Percentiles rank a stretch among this genome's conserved stretches.
Evolutionary conservation across 352 stramenopile genomes (phyloP).

Genomic region (Globisporangium emineosum): DNA sequence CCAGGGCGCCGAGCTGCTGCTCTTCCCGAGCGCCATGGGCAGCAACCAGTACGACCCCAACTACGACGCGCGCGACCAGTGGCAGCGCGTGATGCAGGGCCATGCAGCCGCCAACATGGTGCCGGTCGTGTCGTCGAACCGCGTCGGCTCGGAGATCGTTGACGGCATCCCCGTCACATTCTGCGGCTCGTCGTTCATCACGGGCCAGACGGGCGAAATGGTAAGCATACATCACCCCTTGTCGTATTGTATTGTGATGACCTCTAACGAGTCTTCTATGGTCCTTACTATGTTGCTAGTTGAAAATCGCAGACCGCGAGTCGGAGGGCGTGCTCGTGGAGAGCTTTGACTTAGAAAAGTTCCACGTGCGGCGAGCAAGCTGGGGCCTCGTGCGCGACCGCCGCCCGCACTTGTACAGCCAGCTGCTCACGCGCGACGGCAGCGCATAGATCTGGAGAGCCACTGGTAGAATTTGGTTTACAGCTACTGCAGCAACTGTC

Average conservation of each 20-base stretch:
- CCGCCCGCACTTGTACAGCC: slow-evolving; percentile 78
- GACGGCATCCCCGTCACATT: slow-evolving; percentile 88
- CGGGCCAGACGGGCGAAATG: slow-evolving; percentile 88
- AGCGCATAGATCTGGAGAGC: slow-evolving; percentile 7
- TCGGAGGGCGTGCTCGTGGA: slow-evolving; percentile 86
- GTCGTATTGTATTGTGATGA: not conserved
- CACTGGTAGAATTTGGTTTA: not conserved
- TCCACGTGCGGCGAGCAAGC: slow-evolving; percentile 79
- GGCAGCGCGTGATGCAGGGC: slow-evolving; percentile 91
- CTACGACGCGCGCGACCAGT: slow-evolving; percentile 87
- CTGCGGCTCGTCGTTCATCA: slow-evolving; percentile 91
- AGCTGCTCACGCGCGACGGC: slow-evolving; percentile 82
- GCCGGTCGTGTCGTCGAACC: slow-evolving; percentile 89
- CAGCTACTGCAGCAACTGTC: too few species aligned
- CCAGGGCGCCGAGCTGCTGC: slow-evolving; percentile 85
- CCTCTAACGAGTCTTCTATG: not conserved
- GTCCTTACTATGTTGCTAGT: slow-evolving; percentile 24
- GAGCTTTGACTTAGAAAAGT: slow-evolving; percentile 84
- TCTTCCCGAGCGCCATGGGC: slow-evolving; percentile 81
- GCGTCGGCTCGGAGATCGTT: slow-evolving; percentile 79
- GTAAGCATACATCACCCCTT: slow-evolving; percentile 26
- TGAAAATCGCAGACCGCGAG: slow-evolving; percentile 86
- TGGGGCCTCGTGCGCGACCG: slow-evolving; percentile 88
- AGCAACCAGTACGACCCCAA: slow-evolving; percentile 87
- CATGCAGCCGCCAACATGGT: slow-evolving; percentile 89